Base-by-base conservation (phyloP, 2,329 filamentous ascomycete species). In the Colletotrichum magnum region DNA sequence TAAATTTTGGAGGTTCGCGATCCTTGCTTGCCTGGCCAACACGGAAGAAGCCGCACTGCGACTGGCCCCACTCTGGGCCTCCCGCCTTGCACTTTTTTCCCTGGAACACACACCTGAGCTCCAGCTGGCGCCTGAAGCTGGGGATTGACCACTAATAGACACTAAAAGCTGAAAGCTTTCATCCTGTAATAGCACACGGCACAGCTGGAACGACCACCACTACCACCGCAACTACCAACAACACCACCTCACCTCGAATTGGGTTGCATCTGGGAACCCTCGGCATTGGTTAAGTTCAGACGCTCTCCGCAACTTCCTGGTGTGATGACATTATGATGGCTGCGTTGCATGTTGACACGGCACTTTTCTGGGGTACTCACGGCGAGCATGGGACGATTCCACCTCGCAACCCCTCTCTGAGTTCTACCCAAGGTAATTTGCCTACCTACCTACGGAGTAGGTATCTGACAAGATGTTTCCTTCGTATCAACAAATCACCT, bases 1-100 rank as follows among this genome's bases (percentile, higher is more conserved):
- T 67, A 71, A 71, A 70, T 71, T 71, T 71, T 71, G 69, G 69
- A 70, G 61, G 67, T 67, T 71, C 69, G 69, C 69, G 69, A 71
- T 70, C 53, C 69, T 61, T 59, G 56, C 51, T 61, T 54, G 56
- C 51, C 69, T 32, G 10, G 69, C 58, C 50, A 65, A 69, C 57
- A 52, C 61, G 59, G 67, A 62, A 64, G 66, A 66, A 58, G 68
- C 68, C 68, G 68, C 24, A 12, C 52, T 13, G 28, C 5, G 3
- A 6, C 3, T 3, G 4, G 51, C 60, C 28, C 60, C 60, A 64
- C 60, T 64, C 41, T 54, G 26, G 36, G 24, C 2, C 32, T 36
- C 9, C 7, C 7, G n/a, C 36, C 47, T 6, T 58, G 18, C 13
- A 43, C 41, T 43, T 43, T 43, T 43, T 13, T 43, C 16, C 41